Evolutionary conservation across 73 alveolate genomes (phyloP).

Genomic region (Diophrys sp.): DNA sequence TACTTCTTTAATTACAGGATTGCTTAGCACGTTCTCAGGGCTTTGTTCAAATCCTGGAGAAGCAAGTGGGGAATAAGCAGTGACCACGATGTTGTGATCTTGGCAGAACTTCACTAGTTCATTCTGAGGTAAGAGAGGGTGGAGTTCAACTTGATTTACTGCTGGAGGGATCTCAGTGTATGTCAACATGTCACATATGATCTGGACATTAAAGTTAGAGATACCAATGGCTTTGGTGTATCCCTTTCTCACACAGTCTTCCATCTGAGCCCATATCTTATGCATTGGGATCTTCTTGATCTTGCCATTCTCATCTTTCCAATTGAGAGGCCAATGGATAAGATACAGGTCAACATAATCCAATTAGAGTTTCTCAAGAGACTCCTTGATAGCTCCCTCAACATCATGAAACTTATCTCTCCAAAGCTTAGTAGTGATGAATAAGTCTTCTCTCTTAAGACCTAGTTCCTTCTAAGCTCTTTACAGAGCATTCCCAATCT

Average conservation of each 20-base stretch:
- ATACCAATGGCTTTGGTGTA: slow-evolving; percentile 73
- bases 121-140: slow-evolving; percentile 54
- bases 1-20: slow-evolving; percentile 46
- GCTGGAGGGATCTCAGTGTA: slow-evolving; percentile 71
- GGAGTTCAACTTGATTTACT: slow-evolving; percentile 72
- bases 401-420: slow-evolving; percentile 43
- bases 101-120: slow-evolving; percentile 42
- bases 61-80: slow-evolving; percentile 77
- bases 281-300: slow-evolving; percentile 45
- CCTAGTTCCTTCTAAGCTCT: slow-evolving; percentile 35
- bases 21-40: slow-evolving; percentile 34
- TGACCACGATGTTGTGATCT: slow-evolving; percentile 42
- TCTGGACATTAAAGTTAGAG: slow-evolving; percentile 59
- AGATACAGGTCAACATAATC: slow-evolving; percentile 62
- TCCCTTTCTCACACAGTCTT: slow-evolving; percentile 58
- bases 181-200: slow-evolving; percentile 60
- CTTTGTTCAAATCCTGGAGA: slow-evolving; percentile 34
- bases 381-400: slow-evolving; percentile 57
- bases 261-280: slow-evolving; percentile 73
- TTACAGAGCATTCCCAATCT: slow-evolving; percentile 67
- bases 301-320: slow-evolving; percentile 19
- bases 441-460: slow-evolving; percentile 79
- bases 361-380: slow-evolving; percentile 59
- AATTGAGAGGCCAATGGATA: slow-evolving; percentile 68
- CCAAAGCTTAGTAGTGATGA: slow-evolving; percentile 79